Evolutionary conservation across 345 rosid genomes (phyloP), one percentile per base, ranked within the genome.

Genomic region (Dipteronia sinensis): DNA sequence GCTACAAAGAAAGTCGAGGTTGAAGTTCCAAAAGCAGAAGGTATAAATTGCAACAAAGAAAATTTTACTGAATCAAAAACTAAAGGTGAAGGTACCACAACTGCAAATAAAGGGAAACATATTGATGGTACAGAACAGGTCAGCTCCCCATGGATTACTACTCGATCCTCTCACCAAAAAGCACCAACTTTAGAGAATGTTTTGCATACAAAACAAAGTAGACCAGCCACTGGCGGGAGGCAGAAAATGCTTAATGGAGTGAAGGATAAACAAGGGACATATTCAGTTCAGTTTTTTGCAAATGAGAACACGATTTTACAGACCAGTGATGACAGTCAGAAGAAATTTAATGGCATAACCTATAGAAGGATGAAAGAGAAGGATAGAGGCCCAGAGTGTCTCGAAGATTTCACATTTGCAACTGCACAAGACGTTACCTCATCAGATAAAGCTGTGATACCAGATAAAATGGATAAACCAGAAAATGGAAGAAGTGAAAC

Each of bases 131-230:
- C 69, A 63, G 88, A 81, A 77, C 85, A 76, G 69, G 82, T 65
- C 40, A 87, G 74, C 16, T 92, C 95, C 70, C 92, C 91, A 29
- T 88, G 97, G 98, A 82, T 84, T 71, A 80, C 83, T 55, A 85
- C 87, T 22, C 85, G 83, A 84, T 80, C 89, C 64, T 74, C 76
- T 71, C n/a, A 68, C 77, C 80, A 76, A 58, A 81, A 85, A 78
- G 22, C 78, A 64, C 80, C 84, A 65, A 80, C 85, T 67, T 75
- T 83, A 55, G 91, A 83, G 73, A 80, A 76, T 68, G 77, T 66
- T 67, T 77, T 77, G 69, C 25, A 19, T 61, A 71, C 72, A 27
- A 82, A 76, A 78, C 81, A 77, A 78, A 79, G 78, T 47, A 77
- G 77, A 65, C 79, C 83, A 80, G 72, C 83, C 34, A 70, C 82